Evolutionary conservation across 2,329 filamentous ascomycete genomes (phyloP), one percentile per base, ranked within the genome.

Genomic region (Penicillium sclerotiorum): DNA sequence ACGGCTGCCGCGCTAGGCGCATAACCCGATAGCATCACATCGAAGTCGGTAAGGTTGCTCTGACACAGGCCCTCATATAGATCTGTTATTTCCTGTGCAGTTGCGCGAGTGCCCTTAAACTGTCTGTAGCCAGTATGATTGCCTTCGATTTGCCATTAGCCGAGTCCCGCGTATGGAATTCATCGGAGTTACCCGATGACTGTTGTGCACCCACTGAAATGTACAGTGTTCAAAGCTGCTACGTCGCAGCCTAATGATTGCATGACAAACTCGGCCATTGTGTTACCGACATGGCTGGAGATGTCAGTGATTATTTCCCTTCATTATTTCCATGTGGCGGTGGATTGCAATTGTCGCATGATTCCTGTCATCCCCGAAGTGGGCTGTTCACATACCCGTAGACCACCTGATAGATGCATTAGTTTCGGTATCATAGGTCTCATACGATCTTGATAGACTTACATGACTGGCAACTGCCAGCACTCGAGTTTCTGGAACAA

Each of bases 391-490:
- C 58, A 60, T 66, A 61, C 66, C 66, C 66, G 54, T 69, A 69
- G 27, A 67, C 65, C 6, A 64, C 65, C 69, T 71, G 63, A 61
- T 55, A 11, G 23, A 42, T 6, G 32, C 33, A 17, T 51, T 45
- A 49, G 46, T 40, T 27, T 32, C 7, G 28, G 40, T 38, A 46
- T 42, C 6, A 4, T 20, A 8, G 55, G 49, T 49, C 52, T 55
- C 87, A 74, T 17, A 3, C 17, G 9, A 4, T 18, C 18, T 18
- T 12, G 11, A 1, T 41, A 15, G 6, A 54, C 65, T 54, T 87
- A 96, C 92, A 92, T 96, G 92, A 74, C 92, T 96, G 69, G 92
- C 91, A 62, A 96, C 83, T 50, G 92, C 91, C 67, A 96, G 80
- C 55, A 96, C 90, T 63, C 80, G 77, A 44, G 83, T 86, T 60